Evolutionary conservation across 306 rosid species (phyloP).

Genomic region (Senna tora): DNA sequence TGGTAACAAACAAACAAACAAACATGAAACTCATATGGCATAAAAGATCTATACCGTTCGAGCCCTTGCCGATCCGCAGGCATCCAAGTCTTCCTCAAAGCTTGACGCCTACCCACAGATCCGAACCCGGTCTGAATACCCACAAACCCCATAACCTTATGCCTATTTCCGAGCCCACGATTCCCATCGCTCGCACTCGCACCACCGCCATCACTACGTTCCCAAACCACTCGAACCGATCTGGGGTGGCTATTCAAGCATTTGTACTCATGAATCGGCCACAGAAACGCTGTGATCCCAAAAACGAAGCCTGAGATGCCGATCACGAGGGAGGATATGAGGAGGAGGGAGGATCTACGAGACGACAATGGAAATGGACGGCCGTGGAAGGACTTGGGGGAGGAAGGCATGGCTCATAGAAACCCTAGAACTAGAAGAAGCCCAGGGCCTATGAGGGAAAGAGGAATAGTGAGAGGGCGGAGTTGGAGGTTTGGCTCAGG

Average conservation of each 20-base stretch:
- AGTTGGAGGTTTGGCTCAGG: neutral
- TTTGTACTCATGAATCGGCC: slow-evolving; percentile 23
- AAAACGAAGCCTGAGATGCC: slow-evolving; percentile 58
- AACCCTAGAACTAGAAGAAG: slow-evolving; percentile 20
- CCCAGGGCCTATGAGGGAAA: neutral
- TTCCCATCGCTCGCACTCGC: neutral
- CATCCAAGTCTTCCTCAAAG: slow-evolving; percentile 80
- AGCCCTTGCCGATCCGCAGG: slow-evolving; percentile 67
- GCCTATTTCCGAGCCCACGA: slow-evolving; percentile 36
- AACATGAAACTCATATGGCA: neutral
- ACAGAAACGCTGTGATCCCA: slow-evolving; percentile 40
- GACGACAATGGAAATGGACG: slow-evolving; percentile 38
- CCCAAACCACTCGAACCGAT: slow-evolving; percentile 68
- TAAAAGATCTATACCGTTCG: slow-evolving; percentile 48
- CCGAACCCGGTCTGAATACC: slow-evolving; percentile 76
- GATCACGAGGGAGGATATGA: slow-evolving; percentile 45
- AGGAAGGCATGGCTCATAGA: slow-evolving; percentile 58
- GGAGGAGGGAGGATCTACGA: slow-evolving; percentile 47
- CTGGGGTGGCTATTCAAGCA: slow-evolving; percentile 43
- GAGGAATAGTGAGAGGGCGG: neutral
- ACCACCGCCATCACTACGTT: slow-evolving; percentile 26
- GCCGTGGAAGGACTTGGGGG: slow-evolving; percentile 59
- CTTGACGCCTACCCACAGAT: slow-evolving; percentile 60
- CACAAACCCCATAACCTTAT: slow-evolving; percentile 72
- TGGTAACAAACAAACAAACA: neutral